Percentiles rank a stretch among this genome's conserved stretches.
Conservation (phyloP, 192 early-diverging fungal genomes). For the Cladochytrium replicatum region DNA sequence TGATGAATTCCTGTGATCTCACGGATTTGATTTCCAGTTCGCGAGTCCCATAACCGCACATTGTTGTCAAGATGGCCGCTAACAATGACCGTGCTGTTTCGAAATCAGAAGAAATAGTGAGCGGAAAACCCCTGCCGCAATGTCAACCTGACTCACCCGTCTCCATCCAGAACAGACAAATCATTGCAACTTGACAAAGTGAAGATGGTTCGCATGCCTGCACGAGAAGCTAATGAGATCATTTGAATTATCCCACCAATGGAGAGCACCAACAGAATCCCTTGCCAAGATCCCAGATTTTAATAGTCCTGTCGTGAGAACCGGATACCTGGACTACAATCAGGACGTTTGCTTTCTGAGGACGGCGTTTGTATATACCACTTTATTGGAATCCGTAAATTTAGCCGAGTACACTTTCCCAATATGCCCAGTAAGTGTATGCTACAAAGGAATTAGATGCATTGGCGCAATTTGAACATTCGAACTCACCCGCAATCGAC, state of each 20-base stretch:
- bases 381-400: constrained; percentile 70
- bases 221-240: too few relatives aligned
- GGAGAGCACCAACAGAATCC: constrained; percentile 62
- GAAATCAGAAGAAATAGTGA: not conserved
- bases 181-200: constrained; percentile 93
- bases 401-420: constrained; percentile 83
- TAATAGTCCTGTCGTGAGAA: constrained; percentile 92
- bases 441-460: constrained; percentile 33
- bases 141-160: constrained; percentile 36
- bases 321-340: constrained; percentile 53
- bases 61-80: constrained; percentile 94
- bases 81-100: constrained; percentile 57
- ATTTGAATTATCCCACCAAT: not conserved
- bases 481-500: constrained; percentile 50
- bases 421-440: constrained; percentile 90
- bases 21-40: constrained; percentile 64
- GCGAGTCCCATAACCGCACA: constrained; percentile 84
- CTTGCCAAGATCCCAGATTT: constrained; percentile 87
- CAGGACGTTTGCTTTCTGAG: constrained; percentile 1
- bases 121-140: not conserved
- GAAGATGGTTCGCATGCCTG: constrained; percentile 80
- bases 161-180: constrained; percentile 63
- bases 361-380: constrained; percentile 40
- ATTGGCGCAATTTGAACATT: not conserved
- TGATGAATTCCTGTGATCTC: constrained; percentile 81